Evolutionary conservation across 768 basidiomycete genomes (phyloP).

Genomic region (Coprinopsis strossmayeri): DNA sequence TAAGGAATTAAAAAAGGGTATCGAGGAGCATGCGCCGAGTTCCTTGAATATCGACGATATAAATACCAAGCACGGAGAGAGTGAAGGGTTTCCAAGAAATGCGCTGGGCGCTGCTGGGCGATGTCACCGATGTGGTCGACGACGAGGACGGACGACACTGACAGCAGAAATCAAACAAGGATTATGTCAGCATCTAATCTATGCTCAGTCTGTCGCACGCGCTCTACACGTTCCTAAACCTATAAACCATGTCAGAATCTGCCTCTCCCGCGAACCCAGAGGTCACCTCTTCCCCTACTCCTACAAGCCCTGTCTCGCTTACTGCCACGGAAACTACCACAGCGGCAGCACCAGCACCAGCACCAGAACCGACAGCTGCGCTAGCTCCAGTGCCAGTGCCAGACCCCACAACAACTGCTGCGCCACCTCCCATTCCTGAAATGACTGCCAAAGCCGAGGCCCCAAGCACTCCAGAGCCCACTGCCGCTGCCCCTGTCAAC

Average conservation of each 20-base stretch:
- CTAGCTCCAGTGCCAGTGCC: conserved; percentile 9
- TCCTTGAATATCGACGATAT: no score
- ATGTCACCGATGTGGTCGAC: background rate
- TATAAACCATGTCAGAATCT: background rate
- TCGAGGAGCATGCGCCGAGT: background rate
- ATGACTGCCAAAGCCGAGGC: background rate
- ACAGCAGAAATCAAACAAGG: background rate
- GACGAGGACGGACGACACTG: background rate
- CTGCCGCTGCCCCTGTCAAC: conserved; percentile 4
- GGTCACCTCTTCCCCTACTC: background rate
- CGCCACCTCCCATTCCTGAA: background rate
- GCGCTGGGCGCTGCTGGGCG: no score
- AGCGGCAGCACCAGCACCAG: no score
- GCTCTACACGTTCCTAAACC: background rate
- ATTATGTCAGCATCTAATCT: no score
- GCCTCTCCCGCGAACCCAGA: background rate
- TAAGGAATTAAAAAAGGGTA: background rate
- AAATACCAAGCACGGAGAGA: no score
- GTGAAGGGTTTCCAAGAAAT: background rate
- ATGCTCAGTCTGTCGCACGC: background rate
- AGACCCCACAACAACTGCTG: conserved; percentile 9
- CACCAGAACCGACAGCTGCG: conserved; percentile 11
- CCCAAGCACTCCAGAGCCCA: conserved; percentile 7
- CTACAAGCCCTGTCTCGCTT: conserved; percentile 12
- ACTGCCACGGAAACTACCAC: no score